Evolutionary conservation across 805 yeast genomes (phyloP).

Genomic region (Wickerhamomyces kurtzmanii): DNA sequence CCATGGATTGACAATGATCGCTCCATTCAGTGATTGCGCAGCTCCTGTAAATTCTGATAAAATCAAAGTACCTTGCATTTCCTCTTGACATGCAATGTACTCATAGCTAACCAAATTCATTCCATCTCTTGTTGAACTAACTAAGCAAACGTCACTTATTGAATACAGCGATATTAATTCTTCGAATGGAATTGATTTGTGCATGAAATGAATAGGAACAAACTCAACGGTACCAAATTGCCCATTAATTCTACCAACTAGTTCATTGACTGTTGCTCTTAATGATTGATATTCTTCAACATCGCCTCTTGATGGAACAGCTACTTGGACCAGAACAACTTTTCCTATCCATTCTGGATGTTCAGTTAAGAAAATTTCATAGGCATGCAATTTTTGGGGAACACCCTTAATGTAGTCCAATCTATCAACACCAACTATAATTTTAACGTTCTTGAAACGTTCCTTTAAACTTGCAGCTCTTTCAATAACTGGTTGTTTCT

Average conservation of each 20-base stretch:
- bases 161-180: slow-evolving; percentile 86
- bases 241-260: slow-evolving; percentile 95
- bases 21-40: slow-evolving; percentile 95
- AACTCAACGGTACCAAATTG: slow-evolving; percentile 94
- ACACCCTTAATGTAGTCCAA: slow-evolving; percentile 96
- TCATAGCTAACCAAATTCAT: slow-evolving; percentile 96
- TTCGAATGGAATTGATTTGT: slow-evolving; percentile 81
- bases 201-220: slow-evolving; percentile 96
- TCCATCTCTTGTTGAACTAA: slow-evolving; percentile 94
- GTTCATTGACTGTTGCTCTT: slow-evolving; percentile 89
- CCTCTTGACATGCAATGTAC: slow-evolving; percentile 90
- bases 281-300: slow-evolving; percentile 95
- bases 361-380: slow-evolving; percentile 82
- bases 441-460: slow-evolving; percentile 66
- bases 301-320: slow-evolving; percentile 96
- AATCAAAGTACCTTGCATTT: slow-evolving; percentile 77
- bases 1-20: slow-evolving; percentile 95
- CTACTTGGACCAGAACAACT: slow-evolving; percentile 90
- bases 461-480: slow-evolving; percentile 56
- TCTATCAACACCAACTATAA: slow-evolving; percentile 95
- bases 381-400: slow-evolving; percentile 94
- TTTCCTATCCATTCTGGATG: slow-evolving; percentile 99
- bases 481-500: slow-evolving; percentile 47
- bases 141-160: slow-evolving; percentile 83
- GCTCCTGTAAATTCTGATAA: slow-evolving; percentile 97